Evolutionary conservation across 768 basidiomycete genomes (phyloP).

Genomic region (Leucogyrophana mollusca): DNA sequence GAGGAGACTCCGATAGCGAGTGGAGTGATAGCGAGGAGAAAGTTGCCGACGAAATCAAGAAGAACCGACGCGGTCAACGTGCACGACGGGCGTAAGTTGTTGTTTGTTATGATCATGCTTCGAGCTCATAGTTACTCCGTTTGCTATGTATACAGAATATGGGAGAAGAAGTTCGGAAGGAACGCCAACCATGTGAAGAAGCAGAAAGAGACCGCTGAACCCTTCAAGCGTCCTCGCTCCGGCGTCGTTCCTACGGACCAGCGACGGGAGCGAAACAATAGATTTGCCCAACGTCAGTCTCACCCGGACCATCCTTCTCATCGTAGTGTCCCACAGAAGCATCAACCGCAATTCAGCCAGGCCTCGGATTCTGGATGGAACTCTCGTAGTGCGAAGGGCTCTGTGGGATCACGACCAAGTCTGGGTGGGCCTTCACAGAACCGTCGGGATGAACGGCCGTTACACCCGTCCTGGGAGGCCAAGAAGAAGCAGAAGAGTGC

Average conservation of each 20-base stretch:
- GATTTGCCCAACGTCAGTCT: no score
- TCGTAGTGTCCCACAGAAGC: slow-evolving; percentile 11
- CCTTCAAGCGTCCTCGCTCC: slow-evolving; percentile 9
- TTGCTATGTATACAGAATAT: slow-evolving; percentile 59
- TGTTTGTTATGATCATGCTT: no score
- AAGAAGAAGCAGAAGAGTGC: slow-evolving; percentile 73
- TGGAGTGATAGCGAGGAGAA: slow-evolving; percentile 63
- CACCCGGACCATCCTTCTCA: slow-evolving; percentile 6
- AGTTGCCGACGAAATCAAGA: slow-evolving; percentile 57
- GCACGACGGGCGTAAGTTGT: slow-evolving; percentile 88
- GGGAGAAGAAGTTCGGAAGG: slow-evolving; percentile 95
- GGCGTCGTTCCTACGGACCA: slow-evolving; percentile 14
- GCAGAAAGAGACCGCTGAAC: slow-evolving; percentile 28
- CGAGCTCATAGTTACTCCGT: background rate
- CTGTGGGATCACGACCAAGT: background rate
- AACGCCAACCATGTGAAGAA: slow-evolving; percentile 91
- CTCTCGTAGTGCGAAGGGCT: background rate
- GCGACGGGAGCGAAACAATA: slow-evolving; percentile 10
- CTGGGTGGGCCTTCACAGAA: slow-evolving; percentile 2
- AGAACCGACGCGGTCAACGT: slow-evolving; percentile 89
- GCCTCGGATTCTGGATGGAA: slow-evolving; percentile 16
- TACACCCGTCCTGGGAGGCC: slow-evolving; percentile 98
- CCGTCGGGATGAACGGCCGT: slow-evolving; percentile 25
- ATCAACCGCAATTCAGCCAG: slow-evolving; percentile 12
- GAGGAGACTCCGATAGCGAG: slow-evolving; percentile 79